Conservation (phyloP, 371 early-diverging fungal species). For the Syncephalastrum racemosum region DNA sequence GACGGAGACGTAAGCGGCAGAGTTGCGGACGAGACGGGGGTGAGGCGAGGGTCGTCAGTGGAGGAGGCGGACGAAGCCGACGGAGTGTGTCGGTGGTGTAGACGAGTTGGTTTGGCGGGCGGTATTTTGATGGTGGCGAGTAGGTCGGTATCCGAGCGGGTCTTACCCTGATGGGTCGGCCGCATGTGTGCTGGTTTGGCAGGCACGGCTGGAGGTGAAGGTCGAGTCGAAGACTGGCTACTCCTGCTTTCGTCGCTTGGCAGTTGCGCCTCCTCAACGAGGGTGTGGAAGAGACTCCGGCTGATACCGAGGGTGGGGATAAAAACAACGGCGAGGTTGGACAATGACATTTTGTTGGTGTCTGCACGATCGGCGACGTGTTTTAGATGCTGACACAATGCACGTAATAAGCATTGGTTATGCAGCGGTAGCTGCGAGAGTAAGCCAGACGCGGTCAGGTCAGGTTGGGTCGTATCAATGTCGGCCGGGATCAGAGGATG, state of each 20-base stretch:
- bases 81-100: slow-evolving; percentile 13
- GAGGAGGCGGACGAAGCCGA: slow-evolving; percentile 4
- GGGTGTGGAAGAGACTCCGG: slow-evolving; percentile 63
- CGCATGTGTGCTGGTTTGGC: slow-evolving; percentile 31
- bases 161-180: slow-evolving; percentile 19
- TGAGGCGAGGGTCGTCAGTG: no score
- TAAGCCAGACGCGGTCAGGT: slow-evolving; percentile 22
- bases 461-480: slow-evolving; percentile 14
- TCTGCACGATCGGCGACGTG: slow-evolving; percentile 60
- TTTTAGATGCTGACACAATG: slow-evolving; percentile 67
- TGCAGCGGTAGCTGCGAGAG: slow-evolving; percentile 47
- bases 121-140: slow-evolving; percentile 16
- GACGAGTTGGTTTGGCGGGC: slow-evolving; percentile 33
- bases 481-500: slow-evolving; percentile 39
- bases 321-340: slow-evolving; percentile 81
- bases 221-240: background rate
- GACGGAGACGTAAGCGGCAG: no score
- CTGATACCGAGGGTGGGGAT: slow-evolving; percentile 77
- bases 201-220: slow-evolving; percentile 32
- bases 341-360: slow-evolving; percentile 75
- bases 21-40: no score
- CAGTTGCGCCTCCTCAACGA: slow-evolving; percentile 33
- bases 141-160: slow-evolving; percentile 30
- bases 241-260: background rate
- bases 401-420: slow-evolving; percentile 56